Evolutionary conservation across 768 basidiomycete genomes (phyloP).

Genomic region (Rhodotorula graminis): DNA sequence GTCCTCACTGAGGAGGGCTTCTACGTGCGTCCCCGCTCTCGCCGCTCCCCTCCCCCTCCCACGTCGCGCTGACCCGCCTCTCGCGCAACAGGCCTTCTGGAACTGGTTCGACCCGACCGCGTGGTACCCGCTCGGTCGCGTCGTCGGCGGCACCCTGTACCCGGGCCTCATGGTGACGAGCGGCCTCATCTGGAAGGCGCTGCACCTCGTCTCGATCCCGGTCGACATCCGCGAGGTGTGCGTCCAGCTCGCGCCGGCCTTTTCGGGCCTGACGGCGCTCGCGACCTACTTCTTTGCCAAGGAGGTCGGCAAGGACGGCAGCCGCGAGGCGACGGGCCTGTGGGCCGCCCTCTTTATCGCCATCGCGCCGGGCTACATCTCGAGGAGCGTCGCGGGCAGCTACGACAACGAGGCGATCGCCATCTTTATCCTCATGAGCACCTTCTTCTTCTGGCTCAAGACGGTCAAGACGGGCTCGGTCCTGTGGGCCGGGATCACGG

Average conservation of each 20-base stretch:
- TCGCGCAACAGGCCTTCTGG: conserved; percentile 89
- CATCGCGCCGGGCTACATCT: conserved; percentile 94
- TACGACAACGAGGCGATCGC: conserved; percentile 99
- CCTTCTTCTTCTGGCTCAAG: conserved; percentile 95
- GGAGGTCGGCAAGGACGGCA: conserved; percentile 58
- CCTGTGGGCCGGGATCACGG: conserved; percentile 80
- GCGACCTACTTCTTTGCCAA: conserved; percentile 63
- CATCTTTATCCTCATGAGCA: conserved; percentile 99
- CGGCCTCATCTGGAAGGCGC: conserved; percentile 88
- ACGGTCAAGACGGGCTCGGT: conserved; percentile 91
- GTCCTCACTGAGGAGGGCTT: conserved; percentile 89
- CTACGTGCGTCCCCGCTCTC: conserved; percentile 63
- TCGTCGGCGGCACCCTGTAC: conserved; percentile 96
- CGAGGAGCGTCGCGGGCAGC: conserved; percentile 95
- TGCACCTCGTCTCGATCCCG: conserved; percentile 82
- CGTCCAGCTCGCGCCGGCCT: conserved; percentile 92
- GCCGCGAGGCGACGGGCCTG: conserved; percentile 84
- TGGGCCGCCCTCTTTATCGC: conserved; percentile 97
- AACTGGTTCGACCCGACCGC: conserved; percentile 99
- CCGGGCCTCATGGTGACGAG: conserved; percentile 98
- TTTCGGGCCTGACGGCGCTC: conserved; percentile 88
- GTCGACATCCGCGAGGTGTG: conserved; percentile 97
- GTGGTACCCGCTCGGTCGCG: conserved; percentile 98
- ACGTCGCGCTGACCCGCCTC: neutral
- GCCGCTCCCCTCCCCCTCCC: neutral